These are phyloP conservation scores for Xylaria telfairii DNA, from an alignment of 495 filamentous ascomycete genomes.

Conservation along the genomic window DNA sequence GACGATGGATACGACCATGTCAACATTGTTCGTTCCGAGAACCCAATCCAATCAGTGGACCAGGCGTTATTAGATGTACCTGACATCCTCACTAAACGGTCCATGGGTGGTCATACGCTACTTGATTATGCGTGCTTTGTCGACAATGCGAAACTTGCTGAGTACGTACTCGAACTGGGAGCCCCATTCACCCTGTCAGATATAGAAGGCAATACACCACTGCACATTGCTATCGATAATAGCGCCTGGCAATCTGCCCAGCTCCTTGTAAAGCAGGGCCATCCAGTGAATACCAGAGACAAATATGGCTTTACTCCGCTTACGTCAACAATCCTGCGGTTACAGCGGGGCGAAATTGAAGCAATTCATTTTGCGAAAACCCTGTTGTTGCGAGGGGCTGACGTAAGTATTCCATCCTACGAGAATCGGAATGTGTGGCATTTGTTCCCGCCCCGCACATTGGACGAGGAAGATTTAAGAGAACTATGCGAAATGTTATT, in stretches of 20 bases:
- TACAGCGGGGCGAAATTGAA: too few species aligned
- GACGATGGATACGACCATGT: neutral
- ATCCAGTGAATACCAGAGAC: neutral
- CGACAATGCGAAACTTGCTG: neutral
- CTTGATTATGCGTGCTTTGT: neutral
- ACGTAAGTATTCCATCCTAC: neutral
- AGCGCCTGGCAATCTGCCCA: neutral
- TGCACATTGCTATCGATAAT: neutral
- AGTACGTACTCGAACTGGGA: neutral
- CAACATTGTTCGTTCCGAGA: neutral
- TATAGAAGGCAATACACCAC: neutral
- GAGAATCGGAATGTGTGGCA: neutral
- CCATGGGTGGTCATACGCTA: neutral
- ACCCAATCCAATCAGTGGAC: neutral
- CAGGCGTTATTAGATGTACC: neutral
- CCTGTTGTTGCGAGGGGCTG: neutral
- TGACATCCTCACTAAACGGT: neutral
- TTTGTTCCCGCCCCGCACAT: neutral
- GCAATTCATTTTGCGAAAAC: neutral
- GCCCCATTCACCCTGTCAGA: neutral
- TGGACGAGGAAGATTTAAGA: neutral
- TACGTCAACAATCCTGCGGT: neutral
- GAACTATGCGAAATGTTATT: slow-evolving; percentile 4
- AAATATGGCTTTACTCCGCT: neutral
- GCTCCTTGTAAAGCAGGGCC: slow-evolving; percentile 7